Evolutionary conservation across 2,329 filamentous ascomycete genomes (phyloP), one percentile per base, ranked within the genome.

Genomic region (Stagonosporopsis chrysanthemi): DNA sequence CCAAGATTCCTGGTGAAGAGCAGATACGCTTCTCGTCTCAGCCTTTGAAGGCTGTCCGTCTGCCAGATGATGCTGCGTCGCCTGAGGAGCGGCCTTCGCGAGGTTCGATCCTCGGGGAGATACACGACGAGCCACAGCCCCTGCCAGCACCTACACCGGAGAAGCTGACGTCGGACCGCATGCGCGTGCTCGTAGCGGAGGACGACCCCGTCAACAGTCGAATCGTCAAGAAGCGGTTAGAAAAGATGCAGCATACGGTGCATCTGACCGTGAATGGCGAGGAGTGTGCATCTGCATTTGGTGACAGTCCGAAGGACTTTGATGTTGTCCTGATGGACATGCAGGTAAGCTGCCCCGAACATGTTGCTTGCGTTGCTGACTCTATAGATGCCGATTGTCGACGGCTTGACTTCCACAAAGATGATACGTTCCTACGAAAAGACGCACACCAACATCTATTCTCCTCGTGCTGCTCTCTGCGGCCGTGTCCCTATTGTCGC

Each of bases 321-420:
- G 91, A 96, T 72, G 88, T 92, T 5, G 82, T 97, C 44, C 81
- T 97, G 61, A 96, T 96, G 92, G 92, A 96, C 71, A 92, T 97
- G 84, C 91, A 96, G 83, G 91, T 92, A 72, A 76, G 85, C 24
- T 17, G 42, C 61, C 15, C 17, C 7, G 3, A 8, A 24, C 1
- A 17, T 6, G 2, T 4, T 28, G 6, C 15, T 5, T 24, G 17
- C 8, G 17, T 8, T 53, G 35, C 50, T 69, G 47, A 68, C 42
- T 0, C 29, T 1, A 29, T 26, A 96, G 91, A 96, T 97, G 92
- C 92, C 92, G 17, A 95, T 96, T 29, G 90, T 96, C 4, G 91
- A 96, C 70, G 92, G 92, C 14, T 82, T 93, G 24, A 87, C 84
- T 3, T 92, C 91, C 15, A 90, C 92, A 0, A 92, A 91, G 75